A percentile compares a stretch with the other conserved stretches of the same genome.
phyloP scores from a whole-genome alignment of 2,329 filamentous ascomycete genomes.

The Ophiocordyceps robertsii region DNA sequence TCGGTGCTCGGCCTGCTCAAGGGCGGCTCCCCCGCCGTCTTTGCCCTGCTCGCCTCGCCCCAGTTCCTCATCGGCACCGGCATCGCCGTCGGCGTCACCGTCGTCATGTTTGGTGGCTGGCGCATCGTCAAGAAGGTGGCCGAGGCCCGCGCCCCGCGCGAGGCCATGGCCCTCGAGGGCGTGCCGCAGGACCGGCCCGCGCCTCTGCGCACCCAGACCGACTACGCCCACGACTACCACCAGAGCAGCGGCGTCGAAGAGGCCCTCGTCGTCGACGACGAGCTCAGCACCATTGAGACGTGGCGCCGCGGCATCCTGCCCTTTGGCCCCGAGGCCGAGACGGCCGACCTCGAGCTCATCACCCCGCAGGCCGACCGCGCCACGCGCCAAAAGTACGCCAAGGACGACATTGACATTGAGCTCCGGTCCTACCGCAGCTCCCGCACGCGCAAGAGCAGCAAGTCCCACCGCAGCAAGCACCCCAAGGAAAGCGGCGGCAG shows the following conservation, averaged over 20 bases:
- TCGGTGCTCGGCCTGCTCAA: constrained; percentile 65
- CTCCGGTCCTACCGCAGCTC: constrained; percentile 21
- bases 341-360: constrained; percentile 42
- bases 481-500: constrained; percentile 3
- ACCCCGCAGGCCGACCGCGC: constrained; percentile 39
- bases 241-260: constrained; percentile 29
- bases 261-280: constrained; percentile 42
- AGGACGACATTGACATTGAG: constrained; percentile 20
- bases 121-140: constrained; percentile 88
- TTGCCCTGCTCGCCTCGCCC: constrained; percentile 74
- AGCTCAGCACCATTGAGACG: constrained; percentile 42
- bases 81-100: constrained; percentile 80
- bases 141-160: constrained; percentile 21
- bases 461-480: background rate
- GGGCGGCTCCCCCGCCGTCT: constrained; percentile 69
- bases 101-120: constrained; percentile 91
- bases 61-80: constrained; percentile 91
- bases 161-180: constrained; percentile 14
- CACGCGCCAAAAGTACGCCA: constrained; percentile 18
- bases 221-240: background rate
- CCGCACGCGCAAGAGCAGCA: constrained; percentile 12
- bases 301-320: constrained; percentile 45
- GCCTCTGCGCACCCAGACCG: constrained; percentile 13
- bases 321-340: constrained; percentile 27
- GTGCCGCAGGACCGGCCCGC: constrained; percentile 11